A percentile compares a stretch with the other conserved stretches of the same genome.
These are phyloP conservation scores for Lagenidium sp. DNA, from an alignment of 352 stramenopile genomes.

Conservation along the genomic window DNA sequence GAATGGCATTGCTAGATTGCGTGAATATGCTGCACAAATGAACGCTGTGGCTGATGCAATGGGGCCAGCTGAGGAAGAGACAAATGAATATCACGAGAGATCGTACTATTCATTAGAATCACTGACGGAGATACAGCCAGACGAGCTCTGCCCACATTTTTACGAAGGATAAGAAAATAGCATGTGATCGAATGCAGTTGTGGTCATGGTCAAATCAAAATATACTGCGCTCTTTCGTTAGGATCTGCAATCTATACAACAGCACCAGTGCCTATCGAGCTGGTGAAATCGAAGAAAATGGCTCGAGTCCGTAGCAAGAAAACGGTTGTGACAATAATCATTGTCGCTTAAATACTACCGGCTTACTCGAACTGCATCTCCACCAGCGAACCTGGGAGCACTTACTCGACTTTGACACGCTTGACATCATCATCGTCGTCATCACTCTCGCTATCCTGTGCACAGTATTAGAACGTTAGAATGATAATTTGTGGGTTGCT, in stretches of 20 bases:
- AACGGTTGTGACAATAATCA: too few relatives aligned
- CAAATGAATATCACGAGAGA: slow-evolving; percentile 41
- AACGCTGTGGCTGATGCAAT: not conserved
- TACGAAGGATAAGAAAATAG: too few relatives aligned
- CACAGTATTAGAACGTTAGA: slow-evolving; percentile 1
- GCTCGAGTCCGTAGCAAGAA: too few relatives aligned
- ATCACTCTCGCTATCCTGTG: slow-evolving; percentile 27
- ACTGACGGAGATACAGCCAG: slow-evolving; percentile 31
- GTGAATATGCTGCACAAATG: slow-evolving; percentile 7
- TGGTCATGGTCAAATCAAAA: too few relatives aligned
- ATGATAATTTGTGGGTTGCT: too few relatives aligned
- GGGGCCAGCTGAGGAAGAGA: slow-evolving; percentile 9
- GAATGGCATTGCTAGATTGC: slow-evolving; percentile 27
- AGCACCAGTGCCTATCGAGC: too few relatives aligned
- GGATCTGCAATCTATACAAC: too few relatives aligned
- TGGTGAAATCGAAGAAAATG: too few relatives aligned
- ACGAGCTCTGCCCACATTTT: slow-evolving; percentile 46
- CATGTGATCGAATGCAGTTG: too few relatives aligned
- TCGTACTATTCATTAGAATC: slow-evolving; percentile 59
- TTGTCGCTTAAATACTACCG: slow-evolving; percentile 18
- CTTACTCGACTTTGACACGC: slow-evolving; percentile 46
- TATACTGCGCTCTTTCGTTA: too few relatives aligned
- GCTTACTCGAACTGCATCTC: too few relatives aligned
- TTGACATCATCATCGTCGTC: slow-evolving; percentile 70
- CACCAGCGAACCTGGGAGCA: too few relatives aligned